phyloP scores from a whole-genome alignment of 768 basidiomycete genomes.

The Mycena rebaudengoi region DNA sequence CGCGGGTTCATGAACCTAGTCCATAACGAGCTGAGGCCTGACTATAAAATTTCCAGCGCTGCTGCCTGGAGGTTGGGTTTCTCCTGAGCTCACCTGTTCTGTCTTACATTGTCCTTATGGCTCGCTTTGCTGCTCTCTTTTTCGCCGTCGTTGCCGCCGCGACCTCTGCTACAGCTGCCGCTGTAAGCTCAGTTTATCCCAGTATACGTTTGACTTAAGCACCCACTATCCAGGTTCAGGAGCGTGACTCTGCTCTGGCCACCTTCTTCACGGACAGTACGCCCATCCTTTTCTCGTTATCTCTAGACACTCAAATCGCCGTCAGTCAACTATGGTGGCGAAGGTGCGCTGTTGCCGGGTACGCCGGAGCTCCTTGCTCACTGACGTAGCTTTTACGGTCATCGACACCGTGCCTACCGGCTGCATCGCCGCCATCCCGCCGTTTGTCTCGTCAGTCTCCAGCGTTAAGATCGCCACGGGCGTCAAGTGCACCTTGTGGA shows the following conservation, averaged over 20 bases:
- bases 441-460: slow-evolving; percentile 1
- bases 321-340: slow-evolving; percentile 1
- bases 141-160: no score
- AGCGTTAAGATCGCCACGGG: not conserved
- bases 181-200: no score
- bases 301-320: not conserved
- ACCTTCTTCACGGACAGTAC: slow-evolving; percentile 6
- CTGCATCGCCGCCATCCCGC: not conserved
- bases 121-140: no score
- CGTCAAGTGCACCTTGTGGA: no score
- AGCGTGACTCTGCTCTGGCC: slow-evolving; percentile 2
- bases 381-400: not conserved
- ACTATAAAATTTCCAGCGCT: not conserved
- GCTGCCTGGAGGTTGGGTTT: slow-evolving; percentile 3
- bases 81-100: no score
- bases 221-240: no score
- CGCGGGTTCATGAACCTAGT: not conserved
- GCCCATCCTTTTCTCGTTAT: slow-evolving; percentile 1
- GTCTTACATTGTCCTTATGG: no score
- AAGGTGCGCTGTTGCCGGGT: slow-evolving; percentile 1
- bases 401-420: not conserved
- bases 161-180: no score
- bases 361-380: not conserved
- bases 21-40: not conserved
- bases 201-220: no score